phyloP scores from a whole-genome alignment of 345 rosid genomes.

The Eucalyptus camaldulensis region DNA sequence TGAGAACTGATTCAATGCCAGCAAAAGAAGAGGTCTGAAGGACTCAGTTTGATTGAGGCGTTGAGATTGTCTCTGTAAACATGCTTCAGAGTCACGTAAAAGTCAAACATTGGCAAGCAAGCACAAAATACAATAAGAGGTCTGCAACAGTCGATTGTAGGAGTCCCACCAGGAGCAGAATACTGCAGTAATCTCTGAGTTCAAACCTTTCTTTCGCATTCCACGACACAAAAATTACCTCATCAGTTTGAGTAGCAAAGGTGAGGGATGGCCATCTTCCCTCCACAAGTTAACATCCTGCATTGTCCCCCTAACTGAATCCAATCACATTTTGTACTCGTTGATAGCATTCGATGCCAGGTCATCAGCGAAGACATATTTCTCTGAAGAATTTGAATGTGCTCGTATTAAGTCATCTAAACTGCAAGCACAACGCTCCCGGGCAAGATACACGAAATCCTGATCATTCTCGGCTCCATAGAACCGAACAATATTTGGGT shows the following conservation, averaged over 20 bases:
- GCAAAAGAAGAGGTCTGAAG: neutral
- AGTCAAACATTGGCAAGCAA: neutral
- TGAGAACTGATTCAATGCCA: neutral
- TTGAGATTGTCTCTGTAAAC: neutral
- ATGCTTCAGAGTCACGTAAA: conserved; percentile 21
- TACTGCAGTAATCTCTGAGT: neutral
- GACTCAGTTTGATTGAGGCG: no score
- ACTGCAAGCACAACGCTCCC: conserved; percentile 75
- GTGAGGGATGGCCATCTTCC: conserved; percentile 59
- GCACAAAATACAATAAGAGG: neutral
- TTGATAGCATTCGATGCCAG: conserved; percentile 9
- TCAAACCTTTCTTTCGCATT: neutral
- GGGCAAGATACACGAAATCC: conserved; percentile 81
- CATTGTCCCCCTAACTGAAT: conserved; percentile 18
- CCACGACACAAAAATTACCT: conserved; percentile 26
- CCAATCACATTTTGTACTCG: conserved; percentile 6
- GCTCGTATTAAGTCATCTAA: conserved; percentile 61
- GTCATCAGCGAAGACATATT: conserved; percentile 4
- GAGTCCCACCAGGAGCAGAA: neutral
- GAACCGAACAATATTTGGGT: conserved; percentile 86
- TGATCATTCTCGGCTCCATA: conserved; percentile 88
- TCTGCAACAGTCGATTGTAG: neutral
- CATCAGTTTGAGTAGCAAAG: conserved; percentile 58
- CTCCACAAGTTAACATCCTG: conserved; percentile 54
- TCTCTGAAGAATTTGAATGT: conserved; percentile 16